Evolutionary conservation across 306 rosid genomes (phyloP).

Genomic region (Astragalus membranaceus): DNA sequence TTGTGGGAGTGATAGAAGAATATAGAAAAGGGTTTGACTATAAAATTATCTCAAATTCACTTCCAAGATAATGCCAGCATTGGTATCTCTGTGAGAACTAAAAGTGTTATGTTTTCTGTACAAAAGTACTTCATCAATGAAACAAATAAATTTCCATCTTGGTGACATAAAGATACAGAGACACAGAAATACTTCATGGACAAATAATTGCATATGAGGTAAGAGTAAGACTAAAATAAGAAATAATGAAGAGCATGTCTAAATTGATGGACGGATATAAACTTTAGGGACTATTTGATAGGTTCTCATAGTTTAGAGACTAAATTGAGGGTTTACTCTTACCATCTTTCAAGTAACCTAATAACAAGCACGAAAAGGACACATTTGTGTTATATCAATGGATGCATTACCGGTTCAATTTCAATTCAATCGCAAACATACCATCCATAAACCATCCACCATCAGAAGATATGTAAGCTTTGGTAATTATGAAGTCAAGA

Average conservation of each 20-base stretch:
- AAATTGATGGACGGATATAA: too few species aligned
- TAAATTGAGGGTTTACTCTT: too few species aligned
- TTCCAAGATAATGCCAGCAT: neutral
- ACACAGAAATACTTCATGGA: neutral
- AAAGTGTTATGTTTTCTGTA: neutral
- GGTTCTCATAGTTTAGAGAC: too few species aligned
- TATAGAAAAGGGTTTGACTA: neutral
- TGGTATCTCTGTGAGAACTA: neutral
- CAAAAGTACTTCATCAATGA: neutral
- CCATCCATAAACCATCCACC: constrained; percentile 96
- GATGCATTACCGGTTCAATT: neutral
- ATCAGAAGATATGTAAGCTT: constrained; percentile 75
- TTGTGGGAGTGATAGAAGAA: neutral
- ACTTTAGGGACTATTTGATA: too few species aligned
- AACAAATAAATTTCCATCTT: neutral
- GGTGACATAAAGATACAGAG: neutral
- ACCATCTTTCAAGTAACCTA: neutral
- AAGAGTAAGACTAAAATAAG: too few species aligned
- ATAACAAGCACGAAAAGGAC: neutral
- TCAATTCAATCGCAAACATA: constrained; percentile 24
- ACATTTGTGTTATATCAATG: neutral
- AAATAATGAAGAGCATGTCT: neutral
- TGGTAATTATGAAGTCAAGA: constrained; percentile 65
- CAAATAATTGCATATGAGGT: too few species aligned
- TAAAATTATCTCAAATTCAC: neutral